Evolutionary conservation across 2,329 filamentous ascomycete genomes (phyloP), one percentile per base, ranked within the genome.

Genomic region (Bipolaris oryzae): DNA sequence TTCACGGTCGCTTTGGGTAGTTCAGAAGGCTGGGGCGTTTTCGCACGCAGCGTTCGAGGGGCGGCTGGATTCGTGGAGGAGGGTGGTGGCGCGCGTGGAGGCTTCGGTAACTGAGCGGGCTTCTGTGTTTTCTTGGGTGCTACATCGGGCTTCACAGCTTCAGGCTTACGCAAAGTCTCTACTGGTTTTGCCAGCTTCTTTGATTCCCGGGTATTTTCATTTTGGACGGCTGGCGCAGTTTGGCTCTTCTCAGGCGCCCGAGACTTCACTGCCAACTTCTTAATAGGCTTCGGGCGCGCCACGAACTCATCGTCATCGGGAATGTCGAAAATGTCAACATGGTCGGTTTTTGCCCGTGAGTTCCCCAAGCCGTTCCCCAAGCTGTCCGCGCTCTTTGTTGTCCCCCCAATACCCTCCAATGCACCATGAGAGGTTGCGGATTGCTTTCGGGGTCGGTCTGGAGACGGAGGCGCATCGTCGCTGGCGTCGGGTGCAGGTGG

Each of bases 301-400:
- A 51, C 20, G 34, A 68, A 61, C 15, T 74, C 70, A 44, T 76
- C 68, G 7, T 76, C 74, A 11, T 72, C 76, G 3, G 79, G 78
- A 18, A 81, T 73, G 58, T 82, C 79, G 62, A 80, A 82, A 16
- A 77, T 63, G 44, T 73, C 69, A 21, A 41, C 45, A 18, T 58
- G 49, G 7, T 53, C 41, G 2, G 57, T 43, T 31, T 55, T 61
- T 50, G 54, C 50, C 49, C 58, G 58, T 44, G 45, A 33, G 34
- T 51, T 55, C 9, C 15, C 34, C 13, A 45, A 18, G 23, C 50
- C 45, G 34, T 42, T 50, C 18, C 35, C 33, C 13, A 43, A 23
- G 25, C 50, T 46, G 34, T 41, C 49, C 18, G 33, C 52, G 48
- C 44, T 15, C 18, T 62, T 58, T 28, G 47, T 18, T 18, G 34